Base-by-base conservation (phyloP, 31 red algal genomes). In the Endocladia muricata region DNA sequence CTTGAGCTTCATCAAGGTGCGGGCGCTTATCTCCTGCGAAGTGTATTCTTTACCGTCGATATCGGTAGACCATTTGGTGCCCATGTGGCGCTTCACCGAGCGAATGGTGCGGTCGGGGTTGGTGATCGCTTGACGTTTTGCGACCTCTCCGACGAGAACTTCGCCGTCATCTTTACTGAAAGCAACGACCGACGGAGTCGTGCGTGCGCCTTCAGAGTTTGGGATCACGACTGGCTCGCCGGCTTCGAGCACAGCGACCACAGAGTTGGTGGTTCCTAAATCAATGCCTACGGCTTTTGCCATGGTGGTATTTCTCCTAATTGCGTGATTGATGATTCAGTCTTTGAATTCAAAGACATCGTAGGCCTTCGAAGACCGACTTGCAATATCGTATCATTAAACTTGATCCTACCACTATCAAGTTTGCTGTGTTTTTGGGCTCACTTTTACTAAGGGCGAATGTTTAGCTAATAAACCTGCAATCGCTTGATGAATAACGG, bases 241-340 rank as follows among this genome's bases (percentile, higher is more conserved):
- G 15, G 59, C 77, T 43, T 81, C 35, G 29, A 78, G 57, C n/a
- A 86, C 72, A 13, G 73, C 82, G 4, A 86, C 82, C 61, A 75
- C 76, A 35, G 41, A 55, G 55, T 86, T 80, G 40, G 82, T 86
- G 1, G 82, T 86, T 68, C 82, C 82, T 33, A 86, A 44, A 42
- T 86, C 82, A 2, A 86, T 86, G 55, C 82, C 82, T 25, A 86
- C 41, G 22, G 67, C 74, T 38, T 68, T 63, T 11, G 13, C 28
- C 59, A 30, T 63, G n/a, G n/a, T n/a, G n/a, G n/a, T n/a, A n/a
- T n/a, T n/a, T n/a, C n/a, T n/a, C n/a, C n/a, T n/a, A n/a, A n/a
- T n/a, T n/a, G n/a, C n/a, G n/a, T n/a, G n/a, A n/a, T n/a, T n/a
- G n/a, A n/a, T n/a, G n/a, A n/a, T n/a, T n/a, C n/a, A n/a, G n/a